These are phyloP conservation scores for Pittosporum tobira DNA, from an alignment of 129 eudicot genomes.

Conservation along the genomic window DNA sequence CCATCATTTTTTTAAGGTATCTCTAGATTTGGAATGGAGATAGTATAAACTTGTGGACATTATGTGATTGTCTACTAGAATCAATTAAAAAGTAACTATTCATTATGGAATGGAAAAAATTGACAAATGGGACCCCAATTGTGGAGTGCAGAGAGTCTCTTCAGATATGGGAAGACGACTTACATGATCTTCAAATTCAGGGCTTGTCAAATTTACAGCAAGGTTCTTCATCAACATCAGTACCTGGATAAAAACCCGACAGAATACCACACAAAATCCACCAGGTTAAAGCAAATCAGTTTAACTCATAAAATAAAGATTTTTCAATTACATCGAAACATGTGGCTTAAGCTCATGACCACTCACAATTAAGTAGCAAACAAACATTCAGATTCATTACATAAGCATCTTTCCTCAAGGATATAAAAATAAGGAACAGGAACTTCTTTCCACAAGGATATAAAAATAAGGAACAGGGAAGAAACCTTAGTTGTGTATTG, in stretches of 20 bases:
- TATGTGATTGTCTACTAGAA: too few relatives aligned
- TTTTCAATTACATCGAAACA: too few relatives aligned
- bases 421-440: background rate
- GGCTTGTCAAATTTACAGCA: conserved; percentile 34
- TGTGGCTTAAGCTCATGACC: too few relatives aligned
- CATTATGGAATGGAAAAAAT: too few relatives aligned
- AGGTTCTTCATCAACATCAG: conserved; percentile 47
- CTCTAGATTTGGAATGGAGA: too few relatives aligned
- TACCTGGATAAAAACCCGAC: conserved; percentile 16
- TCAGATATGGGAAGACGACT: conserved; percentile 13
- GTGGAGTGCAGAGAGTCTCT: too few relatives aligned
- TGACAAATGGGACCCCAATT: too few relatives aligned
- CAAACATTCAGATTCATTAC: background rate
- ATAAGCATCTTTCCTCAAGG: background rate
- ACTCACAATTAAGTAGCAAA: background rate
- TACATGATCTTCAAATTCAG: conserved; percentile 53
- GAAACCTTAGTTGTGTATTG: too few relatives aligned
- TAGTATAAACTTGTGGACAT: too few relatives aligned
- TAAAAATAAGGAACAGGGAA: background rate
- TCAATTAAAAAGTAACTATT: too few relatives aligned
- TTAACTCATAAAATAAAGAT: too few relatives aligned
- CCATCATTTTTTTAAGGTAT: too few relatives aligned
- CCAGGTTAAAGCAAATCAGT: background rate
- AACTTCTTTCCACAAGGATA: background rate
- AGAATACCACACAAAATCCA: background rate